Conservation (phyloP, 495 filamentous ascomycete species). For the Bacidia gigantensis region DNA sequence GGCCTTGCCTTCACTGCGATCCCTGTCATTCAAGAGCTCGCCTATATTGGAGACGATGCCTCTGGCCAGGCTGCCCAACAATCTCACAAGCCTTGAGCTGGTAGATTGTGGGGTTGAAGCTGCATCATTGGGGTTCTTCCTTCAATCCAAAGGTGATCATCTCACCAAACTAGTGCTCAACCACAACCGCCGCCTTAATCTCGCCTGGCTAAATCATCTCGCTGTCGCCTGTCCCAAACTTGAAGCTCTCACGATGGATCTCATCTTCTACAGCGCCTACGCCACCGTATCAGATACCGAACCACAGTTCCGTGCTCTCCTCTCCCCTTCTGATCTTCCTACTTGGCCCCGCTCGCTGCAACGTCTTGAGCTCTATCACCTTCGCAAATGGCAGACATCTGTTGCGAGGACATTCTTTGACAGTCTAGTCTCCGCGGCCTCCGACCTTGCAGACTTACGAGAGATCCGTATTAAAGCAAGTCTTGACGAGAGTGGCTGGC, state of each 20-base stretch:
- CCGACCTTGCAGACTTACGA: slow-evolving; percentile 47
- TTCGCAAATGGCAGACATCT: slow-evolving; percentile 52
- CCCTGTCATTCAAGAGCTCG: slow-evolving; percentile 54
- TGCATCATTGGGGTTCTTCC: slow-evolving; percentile 41
- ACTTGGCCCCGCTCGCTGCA: slow-evolving; percentile 60
- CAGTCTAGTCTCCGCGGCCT: slow-evolving; percentile 56
- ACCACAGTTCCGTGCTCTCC: slow-evolving; percentile 52
- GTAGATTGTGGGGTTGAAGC: slow-evolving; percentile 60
- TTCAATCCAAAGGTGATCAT: slow-evolving; percentile 45
- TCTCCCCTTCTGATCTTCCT: slow-evolving; percentile 46
- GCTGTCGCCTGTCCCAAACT: slow-evolving; percentile 50
- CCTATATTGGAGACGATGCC: slow-evolving; percentile 46
- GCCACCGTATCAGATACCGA: slow-evolving; percentile 49
- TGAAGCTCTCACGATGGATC: slow-evolving; percentile 55
- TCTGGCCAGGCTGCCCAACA: slow-evolving; percentile 46
- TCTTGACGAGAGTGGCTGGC: slow-evolving; percentile 50
- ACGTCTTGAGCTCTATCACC: slow-evolving; percentile 55
- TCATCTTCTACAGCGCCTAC: slow-evolving; percentile 49
- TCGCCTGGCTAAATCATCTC: slow-evolving; percentile 54
- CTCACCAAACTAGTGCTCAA: slow-evolving; percentile 52
- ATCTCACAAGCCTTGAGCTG: slow-evolving; percentile 50
- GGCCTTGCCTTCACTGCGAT: slow-evolving; percentile 44
- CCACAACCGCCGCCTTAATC: slow-evolving; percentile 62
- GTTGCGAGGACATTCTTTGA: slow-evolving; percentile 62
- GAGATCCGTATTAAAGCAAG: slow-evolving; percentile 55